Percentiles rank a stretch among this genome's conserved stretches.
phyloP scores from a whole-genome alignment of 2,329 filamentous ascomycete genomes.

The Verruconis gallopava region DNA sequence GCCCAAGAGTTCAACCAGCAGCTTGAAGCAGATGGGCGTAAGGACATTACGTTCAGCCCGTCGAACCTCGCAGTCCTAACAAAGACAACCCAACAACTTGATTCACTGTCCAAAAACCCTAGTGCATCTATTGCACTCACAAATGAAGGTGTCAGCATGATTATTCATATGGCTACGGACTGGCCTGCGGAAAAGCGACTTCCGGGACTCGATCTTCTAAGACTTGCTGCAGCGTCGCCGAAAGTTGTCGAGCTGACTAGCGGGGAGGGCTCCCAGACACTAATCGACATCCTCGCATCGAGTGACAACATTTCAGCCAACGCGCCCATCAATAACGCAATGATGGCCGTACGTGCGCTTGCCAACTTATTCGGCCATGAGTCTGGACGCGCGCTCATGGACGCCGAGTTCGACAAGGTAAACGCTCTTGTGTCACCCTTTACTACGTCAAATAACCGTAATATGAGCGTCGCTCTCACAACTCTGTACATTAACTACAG shows the following conservation, averaged over 20 bases:
- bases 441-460: conserved; percentile 47
- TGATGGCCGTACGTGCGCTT: conserved; percentile 73
- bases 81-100: conserved; percentile 49
- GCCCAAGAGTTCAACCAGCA: conserved; percentile 61
- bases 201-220: conserved; percentile 73
- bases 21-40: conserved; percentile 57
- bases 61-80: conserved; percentile 53
- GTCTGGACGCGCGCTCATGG: conserved; percentile 49
- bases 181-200: conserved; percentile 77
- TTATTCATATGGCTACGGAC: conserved; percentile 57
- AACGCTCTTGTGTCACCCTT: conserved; percentile 52
- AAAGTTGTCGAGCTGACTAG: conserved; percentile 49
- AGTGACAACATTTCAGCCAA: conserved; percentile 30
- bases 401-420: conserved; percentile 45
- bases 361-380: conserved; percentile 72
- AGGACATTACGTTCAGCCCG: conserved; percentile 61
- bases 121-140: conserved; percentile 27
- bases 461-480: conserved; percentile 68
- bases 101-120: conserved; percentile 35
- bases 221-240: conserved; percentile 58
- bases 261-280: conserved; percentile 36
- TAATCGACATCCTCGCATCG: conserved; percentile 46
- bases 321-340: conserved; percentile 63
- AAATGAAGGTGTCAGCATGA: conserved; percentile 44
- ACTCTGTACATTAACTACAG: conserved; percentile 78